Evolutionary conservation across 78 protist genomes (phyloP), one percentile per base, ranked within the genome.

Genomic region (Dictyostelium firmibasis): DNA sequence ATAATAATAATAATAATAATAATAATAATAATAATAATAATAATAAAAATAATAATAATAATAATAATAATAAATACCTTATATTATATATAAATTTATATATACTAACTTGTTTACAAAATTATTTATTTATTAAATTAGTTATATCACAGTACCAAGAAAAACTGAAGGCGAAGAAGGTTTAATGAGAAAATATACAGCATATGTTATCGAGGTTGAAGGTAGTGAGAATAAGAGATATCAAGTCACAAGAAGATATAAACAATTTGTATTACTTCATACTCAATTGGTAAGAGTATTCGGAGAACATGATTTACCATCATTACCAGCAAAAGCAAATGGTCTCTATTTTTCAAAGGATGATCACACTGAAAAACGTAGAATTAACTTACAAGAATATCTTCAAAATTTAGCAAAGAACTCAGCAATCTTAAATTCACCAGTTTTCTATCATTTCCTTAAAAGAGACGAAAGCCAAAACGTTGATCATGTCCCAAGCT

Each of bases 231-330:
- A 44, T 79, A 74, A 83, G 33, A 53, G 57, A 38, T 88, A 88
- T 77, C 57, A 57, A 53, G 27, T 88, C 4, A 29, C 93, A 36
- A 88, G 77, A 67, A 88, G 93, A 88, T 88, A 88, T 44, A 88
- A 88, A 79, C 93, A 88, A 79, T 88, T 88, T 79, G 86, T 79
- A 60, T 36, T 88, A 77, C 57, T 88, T n/a, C 60, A 88, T 44
- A 79, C 93, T 20, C 74, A 74, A 47, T 79, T 88, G 35, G 44
- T 53, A 7, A 36, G 81, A 36, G 23, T 47, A 31, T 88, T 88
- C 67, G 93, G 93, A 5, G 93, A 88, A 78, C 93, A 88, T 88
- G 86, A 53, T 77, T n/a, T 79, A 38, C 93, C 93, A 64, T 38
- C 81, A 18, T 36, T 88, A 33, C 93, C 93, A 77, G 81, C 53